Percentiles rank a stretch among this genome's conserved stretches.
Evolutionary conservation across 805 yeast genomes (phyloP).

Genomic region (Kockiozyma suomiensis): DNA sequence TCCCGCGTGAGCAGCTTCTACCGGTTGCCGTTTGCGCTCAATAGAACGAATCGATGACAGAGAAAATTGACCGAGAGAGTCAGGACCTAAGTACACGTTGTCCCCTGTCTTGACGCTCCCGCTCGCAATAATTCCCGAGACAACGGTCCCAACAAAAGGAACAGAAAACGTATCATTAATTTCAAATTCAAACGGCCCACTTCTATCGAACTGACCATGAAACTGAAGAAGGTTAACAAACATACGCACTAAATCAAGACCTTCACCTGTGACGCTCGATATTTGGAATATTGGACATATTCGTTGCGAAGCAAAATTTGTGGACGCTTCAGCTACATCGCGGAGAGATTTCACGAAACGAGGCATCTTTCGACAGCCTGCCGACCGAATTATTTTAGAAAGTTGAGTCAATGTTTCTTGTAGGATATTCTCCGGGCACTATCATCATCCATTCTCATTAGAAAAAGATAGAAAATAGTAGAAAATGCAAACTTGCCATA

Average conservation of each 20-base stretch:
- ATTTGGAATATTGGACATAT: slow-evolving; percentile 33
- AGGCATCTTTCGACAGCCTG: slow-evolving; percentile 34
- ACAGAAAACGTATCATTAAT: slow-evolving; percentile 34
- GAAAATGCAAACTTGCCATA: slow-evolving; percentile 23
- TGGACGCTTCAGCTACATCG: slow-evolving; percentile 30
- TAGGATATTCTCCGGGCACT: slow-evolving; percentile 33
- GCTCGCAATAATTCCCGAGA: slow-evolving; percentile 29
- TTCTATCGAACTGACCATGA: slow-evolving; percentile 27
- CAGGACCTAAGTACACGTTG: slow-evolving; percentile 32
- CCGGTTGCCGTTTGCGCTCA: slow-evolving; percentile 33
- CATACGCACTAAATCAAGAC: slow-evolving; percentile 30
- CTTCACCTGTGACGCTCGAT: slow-evolving; percentile 33
- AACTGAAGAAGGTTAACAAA: slow-evolving; percentile 31
- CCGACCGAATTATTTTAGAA: slow-evolving; percentile 30
- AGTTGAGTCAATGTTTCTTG: slow-evolving; percentile 29
- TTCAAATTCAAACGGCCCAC: slow-evolving; percentile 29
- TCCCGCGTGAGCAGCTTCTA: slow-evolving; percentile 32
- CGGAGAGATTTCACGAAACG: slow-evolving; percentile 21
- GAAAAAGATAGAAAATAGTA: not conserved
- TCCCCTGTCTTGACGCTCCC: slow-evolving; percentile 31
- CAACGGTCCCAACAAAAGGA: slow-evolving; percentile 35
- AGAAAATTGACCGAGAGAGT: slow-evolving; percentile 32
- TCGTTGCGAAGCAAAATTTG: slow-evolving; percentile 31
- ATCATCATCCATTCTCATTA: not conserved
- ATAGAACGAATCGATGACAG: slow-evolving; percentile 27